Conservation (phyloP, 2,329 filamentous ascomycete species). For the Dactylella cylindrospora region DNA sequence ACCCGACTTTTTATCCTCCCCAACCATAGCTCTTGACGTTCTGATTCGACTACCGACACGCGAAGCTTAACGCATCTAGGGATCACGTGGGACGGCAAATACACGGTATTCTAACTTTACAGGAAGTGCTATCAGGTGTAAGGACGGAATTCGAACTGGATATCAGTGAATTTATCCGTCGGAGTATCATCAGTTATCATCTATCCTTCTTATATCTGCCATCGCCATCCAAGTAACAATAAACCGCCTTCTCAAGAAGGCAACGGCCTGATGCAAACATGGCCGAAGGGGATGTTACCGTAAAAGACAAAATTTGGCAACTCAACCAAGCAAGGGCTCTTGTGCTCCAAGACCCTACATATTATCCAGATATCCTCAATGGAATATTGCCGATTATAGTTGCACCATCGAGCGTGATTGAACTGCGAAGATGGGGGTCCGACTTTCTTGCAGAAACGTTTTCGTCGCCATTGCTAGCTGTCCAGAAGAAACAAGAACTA, state of each 20-base stretch:
- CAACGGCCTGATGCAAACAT: conserved; percentile 53
- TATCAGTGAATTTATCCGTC: too few relatives aligned
- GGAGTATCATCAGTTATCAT: too few relatives aligned
- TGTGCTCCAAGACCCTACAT: conserved; percentile 79
- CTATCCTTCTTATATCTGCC: too few relatives aligned
- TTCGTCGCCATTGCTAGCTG: conserved; percentile 78
- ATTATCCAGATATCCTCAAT: conserved; percentile 89
- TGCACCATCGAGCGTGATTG: conserved; percentile 69
- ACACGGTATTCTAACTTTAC: too few relatives aligned
- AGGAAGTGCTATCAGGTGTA: too few relatives aligned
- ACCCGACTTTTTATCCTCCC: too few relatives aligned
- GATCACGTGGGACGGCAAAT: too few relatives aligned
- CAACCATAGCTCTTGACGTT: too few relatives aligned
- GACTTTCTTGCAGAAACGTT: conserved; percentile 97
- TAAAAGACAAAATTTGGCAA: conserved; percentile 78
- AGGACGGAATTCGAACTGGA: too few relatives aligned
- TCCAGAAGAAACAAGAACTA: conserved; percentile 75
- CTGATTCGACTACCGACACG: too few relatives aligned
- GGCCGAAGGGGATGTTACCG: conserved; percentile 60
- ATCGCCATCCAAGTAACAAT: conserved; percentile 24
- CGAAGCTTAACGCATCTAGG: too few relatives aligned
- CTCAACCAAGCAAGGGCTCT: conserved; percentile 88
- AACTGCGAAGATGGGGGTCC: conserved; percentile 90
- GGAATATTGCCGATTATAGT: conserved; percentile 86
- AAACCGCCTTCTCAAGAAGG: conserved; percentile 13